Base-by-base conservation (phyloP, 768 basidiomycete species). In the Naganishia antarctica region DNA sequence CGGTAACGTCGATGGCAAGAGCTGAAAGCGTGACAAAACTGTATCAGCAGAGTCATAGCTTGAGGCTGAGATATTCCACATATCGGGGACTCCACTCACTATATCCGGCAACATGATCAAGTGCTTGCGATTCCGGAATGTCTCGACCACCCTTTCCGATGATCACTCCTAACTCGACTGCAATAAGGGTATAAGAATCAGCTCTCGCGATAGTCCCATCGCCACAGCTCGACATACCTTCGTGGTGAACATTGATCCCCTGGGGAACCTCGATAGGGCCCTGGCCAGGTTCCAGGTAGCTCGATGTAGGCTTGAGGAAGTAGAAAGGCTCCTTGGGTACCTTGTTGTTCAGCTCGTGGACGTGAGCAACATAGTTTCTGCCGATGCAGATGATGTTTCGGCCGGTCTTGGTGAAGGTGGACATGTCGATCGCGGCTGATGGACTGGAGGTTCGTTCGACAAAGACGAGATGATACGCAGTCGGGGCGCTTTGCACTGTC, bases 91-190 rank as follows among this genome's bases (percentile, higher is more conserved):
- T n/a, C n/a, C n/a, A 71, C 78, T 53, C 70, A 94, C 93, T 86
- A 78, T 98, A 98, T 41, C 96, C 96, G 3, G 91, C 90, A 62
- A 99, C 84, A 72, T 94, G 85, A 0, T 84, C 80, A 41, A 85
- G 82, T 8, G 91, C 91, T 48, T 86, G 80, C 3, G 81, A 81
- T 72, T 85, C 84, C 1, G 86, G 77, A 71, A 98, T 90, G 74
- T 97, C 85, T 2, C 91, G 82, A 45, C 90, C 93, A 4, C 80
- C 78, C 79, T 88, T 90, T 60, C 92, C 92, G 64, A 99, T 92
- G 61, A 99, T 84, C n/a, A 99, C 85, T 23, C 92, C 96, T 49
- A 99, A 89, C 79, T 99, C 96, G 68, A 99, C 94, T 82, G 88
- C 61, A 31, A 13, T 8, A 28, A 8, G 4, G 37, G 1, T 8